phyloP scores from a whole-genome alignment of 192 early-diverging fungal genomes.

The Diversispora epigaea region DNA sequence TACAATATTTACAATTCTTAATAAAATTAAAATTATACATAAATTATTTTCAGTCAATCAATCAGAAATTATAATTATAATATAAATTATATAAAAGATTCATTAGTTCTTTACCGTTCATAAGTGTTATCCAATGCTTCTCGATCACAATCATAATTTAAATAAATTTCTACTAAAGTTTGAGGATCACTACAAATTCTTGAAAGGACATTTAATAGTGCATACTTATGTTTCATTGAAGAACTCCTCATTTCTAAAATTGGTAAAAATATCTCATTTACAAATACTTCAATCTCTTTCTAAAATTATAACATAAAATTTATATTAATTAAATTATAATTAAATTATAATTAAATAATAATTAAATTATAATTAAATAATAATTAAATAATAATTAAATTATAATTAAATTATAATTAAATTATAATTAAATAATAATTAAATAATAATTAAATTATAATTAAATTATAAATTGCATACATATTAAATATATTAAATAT shows the following conservation, averaged over 20 bases:
- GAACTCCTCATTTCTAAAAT: conserved; percentile 75
- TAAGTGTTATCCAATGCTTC: conserved; percentile 86
- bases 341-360: too few relatives aligned
- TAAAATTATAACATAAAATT: conserved; percentile 27
- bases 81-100: too few relatives aligned
- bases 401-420: too few relatives aligned
- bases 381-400: too few relatives aligned
- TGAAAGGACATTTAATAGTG: conserved; percentile 68
- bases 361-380: too few relatives aligned
- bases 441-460: too few relatives aligned
- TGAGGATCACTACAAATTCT: conserved; percentile 72
- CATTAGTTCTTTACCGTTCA: conserved; percentile 55
- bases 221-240: conserved; percentile 66
- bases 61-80: too few relatives aligned
- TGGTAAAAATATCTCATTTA: conserved; percentile 89
- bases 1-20: conserved; percentile 65
- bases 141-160: conserved; percentile 92
- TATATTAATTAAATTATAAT: neutral
- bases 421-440: too few relatives aligned
- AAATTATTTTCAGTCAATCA: neutral
- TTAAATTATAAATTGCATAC: too few relatives aligned
- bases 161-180: conserved; percentile 85
- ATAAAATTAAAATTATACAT: conserved; percentile 4
- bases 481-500: too few relatives aligned
- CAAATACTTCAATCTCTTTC: conserved; percentile 85